phyloP scores from a whole-genome alignment of 208 protist species.

The Phytomonas sp. region DNA sequence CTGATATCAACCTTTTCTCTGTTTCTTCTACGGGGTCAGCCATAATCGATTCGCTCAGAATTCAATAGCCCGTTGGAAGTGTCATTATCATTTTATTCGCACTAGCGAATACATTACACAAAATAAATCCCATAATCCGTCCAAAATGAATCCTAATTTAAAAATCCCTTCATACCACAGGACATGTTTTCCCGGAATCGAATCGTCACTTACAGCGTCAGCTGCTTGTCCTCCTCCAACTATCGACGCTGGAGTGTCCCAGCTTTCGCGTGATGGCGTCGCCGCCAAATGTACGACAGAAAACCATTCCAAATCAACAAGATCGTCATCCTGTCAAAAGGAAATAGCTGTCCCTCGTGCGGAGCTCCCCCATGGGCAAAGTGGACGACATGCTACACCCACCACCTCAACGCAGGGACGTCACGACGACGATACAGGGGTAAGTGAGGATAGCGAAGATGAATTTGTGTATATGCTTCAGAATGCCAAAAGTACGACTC shows the following conservation, averaged over 20 bases:
- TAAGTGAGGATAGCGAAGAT: constrained; percentile 16
- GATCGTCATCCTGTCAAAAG: neutral
- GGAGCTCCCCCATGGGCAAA: neutral
- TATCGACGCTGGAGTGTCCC: neutral
- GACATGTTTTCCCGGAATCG: neutral
- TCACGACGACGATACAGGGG: neutral
- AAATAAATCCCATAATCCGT: neutral
- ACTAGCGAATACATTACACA: neutral
- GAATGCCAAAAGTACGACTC: constrained; percentile 23
- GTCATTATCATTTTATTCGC: neutral
- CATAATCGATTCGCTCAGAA: neutral
- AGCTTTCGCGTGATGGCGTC: neutral
- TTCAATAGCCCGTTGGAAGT: neutral
- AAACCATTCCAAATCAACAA: neutral
- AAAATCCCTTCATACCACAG: neutral
- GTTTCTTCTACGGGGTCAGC: neutral
- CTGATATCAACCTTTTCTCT: neutral
- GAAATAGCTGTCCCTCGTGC: neutral
- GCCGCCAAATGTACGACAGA: neutral
- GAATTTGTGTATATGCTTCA: constrained; percentile 28
- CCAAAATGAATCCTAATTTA: neutral
- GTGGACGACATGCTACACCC: neutral
- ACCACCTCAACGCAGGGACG: neutral
- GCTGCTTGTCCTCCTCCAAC: neutral
- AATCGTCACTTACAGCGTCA: neutral